Conservation (phyloP, 2,329 filamentous ascomycete species). For the Exophiala bonariae region DNA sequence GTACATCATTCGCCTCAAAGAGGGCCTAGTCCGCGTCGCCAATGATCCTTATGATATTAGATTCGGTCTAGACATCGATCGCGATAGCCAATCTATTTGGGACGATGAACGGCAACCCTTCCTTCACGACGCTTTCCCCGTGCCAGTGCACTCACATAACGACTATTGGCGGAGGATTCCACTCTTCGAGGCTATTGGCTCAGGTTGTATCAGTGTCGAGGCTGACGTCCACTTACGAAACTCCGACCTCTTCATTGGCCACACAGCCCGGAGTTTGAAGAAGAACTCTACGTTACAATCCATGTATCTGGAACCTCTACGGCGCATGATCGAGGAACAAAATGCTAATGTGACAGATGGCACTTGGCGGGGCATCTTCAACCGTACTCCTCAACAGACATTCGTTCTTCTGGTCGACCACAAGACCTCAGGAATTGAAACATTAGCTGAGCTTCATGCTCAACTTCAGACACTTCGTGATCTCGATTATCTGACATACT, state of each 20-base stretch:
- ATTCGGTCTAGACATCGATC: too few species aligned
- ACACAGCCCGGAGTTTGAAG: conserved; percentile 48
- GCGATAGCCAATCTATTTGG: too few species aligned
- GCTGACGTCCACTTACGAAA: conserved; percentile 54
- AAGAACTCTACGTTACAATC: conserved; percentile 47
- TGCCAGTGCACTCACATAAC: conserved; percentile 55
- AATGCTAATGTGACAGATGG: conserved; percentile 43
- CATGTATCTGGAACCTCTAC: conserved; percentile 54
- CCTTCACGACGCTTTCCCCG: background rate
- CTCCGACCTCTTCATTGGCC: conserved; percentile 54
- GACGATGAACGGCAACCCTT: background rate
- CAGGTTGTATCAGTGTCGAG: conserved; percentile 56
- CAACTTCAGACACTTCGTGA: conserved; percentile 49
- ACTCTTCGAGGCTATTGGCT: conserved; percentile 53
- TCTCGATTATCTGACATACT: conserved; percentile 51
- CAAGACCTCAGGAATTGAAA: conserved; percentile 38
- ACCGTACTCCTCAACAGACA: conserved; percentile 44
- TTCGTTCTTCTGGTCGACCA: conserved; percentile 55
- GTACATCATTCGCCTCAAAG: too few species aligned
- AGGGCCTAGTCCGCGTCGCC: too few species aligned
- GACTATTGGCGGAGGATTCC: conserved; percentile 58
- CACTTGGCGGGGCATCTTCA: conserved; percentile 52
- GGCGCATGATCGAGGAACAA: conserved; percentile 48
- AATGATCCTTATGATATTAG: too few species aligned
- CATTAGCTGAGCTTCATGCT: conserved; percentile 33